Evolutionary conservation across 106 monocot genomes (phyloP).

Genomic region (Cymbidium sinense): DNA sequence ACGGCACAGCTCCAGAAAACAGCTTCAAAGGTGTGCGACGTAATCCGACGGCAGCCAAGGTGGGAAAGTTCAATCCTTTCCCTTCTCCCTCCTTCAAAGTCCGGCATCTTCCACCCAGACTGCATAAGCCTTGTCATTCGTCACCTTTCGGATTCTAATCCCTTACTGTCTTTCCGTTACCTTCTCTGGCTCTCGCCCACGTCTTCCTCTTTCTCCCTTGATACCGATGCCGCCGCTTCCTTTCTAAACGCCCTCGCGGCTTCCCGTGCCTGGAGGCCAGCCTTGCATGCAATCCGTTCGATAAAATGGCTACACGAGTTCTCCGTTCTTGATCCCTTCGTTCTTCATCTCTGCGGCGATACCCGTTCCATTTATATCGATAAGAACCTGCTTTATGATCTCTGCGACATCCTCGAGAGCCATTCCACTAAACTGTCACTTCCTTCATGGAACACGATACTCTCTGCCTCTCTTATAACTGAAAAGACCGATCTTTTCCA

Average conservation of each 20-base stretch:
- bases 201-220: conserved; percentile 11
- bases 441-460: conserved; percentile 22
- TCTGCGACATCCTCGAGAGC: neutral
- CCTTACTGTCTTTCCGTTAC: conserved; percentile 11
- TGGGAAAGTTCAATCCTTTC: conserved; percentile 36
- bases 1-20: neutral
- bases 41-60: conserved; percentile 25
- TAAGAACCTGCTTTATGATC: neutral
- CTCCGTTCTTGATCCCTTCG: conserved; percentile 6
- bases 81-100: conserved; percentile 17
- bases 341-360: conserved; percentile 3
- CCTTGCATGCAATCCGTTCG: conserved; percentile 21
- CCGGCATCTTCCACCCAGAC: conserved; percentile 26
- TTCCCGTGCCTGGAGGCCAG: conserved; percentile 13
- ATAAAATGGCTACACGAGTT: conserved; percentile 10
- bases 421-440: conserved; percentile 16
- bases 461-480: conserved; percentile 23
- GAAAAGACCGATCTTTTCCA: conserved; percentile 36
- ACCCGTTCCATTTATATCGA: neutral
- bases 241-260: conserved; percentile 11
- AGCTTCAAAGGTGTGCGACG: conserved; percentile 14
- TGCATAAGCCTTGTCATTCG: conserved; percentile 24
- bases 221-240: neutral
- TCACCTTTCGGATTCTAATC: conserved; percentile 16
- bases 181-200: conserved; percentile 28